phyloP scores from a whole-genome alignment of 2,329 filamentous ascomycete genomes.

The Aplosporella prunicola region DNA sequence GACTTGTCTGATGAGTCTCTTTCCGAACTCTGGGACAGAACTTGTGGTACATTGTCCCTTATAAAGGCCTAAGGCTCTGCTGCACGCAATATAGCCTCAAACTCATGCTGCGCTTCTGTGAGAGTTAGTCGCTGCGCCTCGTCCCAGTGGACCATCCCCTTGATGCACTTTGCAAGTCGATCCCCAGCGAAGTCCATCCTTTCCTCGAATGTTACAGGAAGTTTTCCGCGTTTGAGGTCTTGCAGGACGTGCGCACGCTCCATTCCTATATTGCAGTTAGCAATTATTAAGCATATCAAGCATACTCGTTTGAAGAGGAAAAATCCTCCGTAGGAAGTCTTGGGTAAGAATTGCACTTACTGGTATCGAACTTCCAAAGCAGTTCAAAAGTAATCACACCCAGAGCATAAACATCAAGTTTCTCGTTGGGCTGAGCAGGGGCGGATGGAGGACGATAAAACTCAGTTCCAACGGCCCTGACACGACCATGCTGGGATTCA shows the following conservation, averaged over 20 bases:
- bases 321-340: too few species aligned
- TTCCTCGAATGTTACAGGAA: constrained; percentile 22
- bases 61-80: too few species aligned
- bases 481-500: constrained; percentile 15
- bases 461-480: constrained; percentile 49
- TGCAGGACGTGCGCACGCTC: constrained; percentile 30
- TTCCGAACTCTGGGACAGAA: too few species aligned
- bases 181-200: constrained; percentile 16
- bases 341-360: constrained; percentile 12
- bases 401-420: constrained; percentile 52
- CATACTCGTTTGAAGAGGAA: constrained; percentile 9
- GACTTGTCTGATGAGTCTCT: too few species aligned
- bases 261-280: constrained; percentile 18
- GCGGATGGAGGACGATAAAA: constrained; percentile 48
- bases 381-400: constrained; percentile 56
- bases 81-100: constrained; percentile 17
- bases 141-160: constrained; percentile 24
- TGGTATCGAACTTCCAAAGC: constrained; percentile 41
- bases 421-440: constrained; percentile 33
- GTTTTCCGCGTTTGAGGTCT: constrained; percentile 22
- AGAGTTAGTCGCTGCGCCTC: constrained; percentile 22
- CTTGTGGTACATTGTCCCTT: too few species aligned
- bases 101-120: constrained; percentile 20
- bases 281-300: neutral
- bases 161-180: constrained; percentile 19